A percentile compares a stretch with the other conserved stretches of the same genome.
phyloP scores from a whole-genome alignment of 805 yeast species.

The Cyberlindnera xishuangbannaensis region DNA sequence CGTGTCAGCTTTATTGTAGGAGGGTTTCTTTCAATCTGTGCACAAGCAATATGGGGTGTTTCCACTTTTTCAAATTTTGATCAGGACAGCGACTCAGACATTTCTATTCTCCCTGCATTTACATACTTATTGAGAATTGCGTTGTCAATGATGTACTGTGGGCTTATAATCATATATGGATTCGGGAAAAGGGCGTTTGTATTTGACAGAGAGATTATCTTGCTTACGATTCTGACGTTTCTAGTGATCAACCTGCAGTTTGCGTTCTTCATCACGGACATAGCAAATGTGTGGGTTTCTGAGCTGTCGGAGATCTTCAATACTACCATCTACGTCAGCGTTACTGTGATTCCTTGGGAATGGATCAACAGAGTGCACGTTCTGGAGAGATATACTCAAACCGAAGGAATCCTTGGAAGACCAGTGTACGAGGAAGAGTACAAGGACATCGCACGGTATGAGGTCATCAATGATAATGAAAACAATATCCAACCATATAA shows the following conservation, averaged over 20 bases:
- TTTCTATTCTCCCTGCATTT: conserved; percentile 65
- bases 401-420: conserved; percentile 70
- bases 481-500: conserved; percentile 19
- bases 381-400: conserved; percentile 53
- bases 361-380: conserved; percentile 67
- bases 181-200: conserved; percentile 47
- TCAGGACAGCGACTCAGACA: conserved; percentile 26
- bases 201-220: conserved; percentile 42
- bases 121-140: conserved; percentile 70
- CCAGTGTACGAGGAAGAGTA: conserved; percentile 66
- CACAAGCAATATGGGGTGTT: conserved; percentile 68
- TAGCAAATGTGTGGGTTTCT: conserved; percentile 68
- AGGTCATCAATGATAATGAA: conserved; percentile 16
- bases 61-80: conserved; percentile 41
- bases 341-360: conserved; percentile 79
- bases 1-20: conserved; percentile 58
- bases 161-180: conserved; percentile 48
- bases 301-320: conserved; percentile 70
- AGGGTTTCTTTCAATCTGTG: conserved; percentile 40
- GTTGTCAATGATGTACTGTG: conserved; percentile 61
- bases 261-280: conserved; percentile 70
- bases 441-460: conserved; percentile 20
- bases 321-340: conserved; percentile 61
- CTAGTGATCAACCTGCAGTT: conserved; percentile 55
- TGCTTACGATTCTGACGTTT: conserved; percentile 51